Base-by-base conservation (phyloP, 2,329 filamentous ascomycete genomes). In the Berkeleyomyces basicola region DNA sequence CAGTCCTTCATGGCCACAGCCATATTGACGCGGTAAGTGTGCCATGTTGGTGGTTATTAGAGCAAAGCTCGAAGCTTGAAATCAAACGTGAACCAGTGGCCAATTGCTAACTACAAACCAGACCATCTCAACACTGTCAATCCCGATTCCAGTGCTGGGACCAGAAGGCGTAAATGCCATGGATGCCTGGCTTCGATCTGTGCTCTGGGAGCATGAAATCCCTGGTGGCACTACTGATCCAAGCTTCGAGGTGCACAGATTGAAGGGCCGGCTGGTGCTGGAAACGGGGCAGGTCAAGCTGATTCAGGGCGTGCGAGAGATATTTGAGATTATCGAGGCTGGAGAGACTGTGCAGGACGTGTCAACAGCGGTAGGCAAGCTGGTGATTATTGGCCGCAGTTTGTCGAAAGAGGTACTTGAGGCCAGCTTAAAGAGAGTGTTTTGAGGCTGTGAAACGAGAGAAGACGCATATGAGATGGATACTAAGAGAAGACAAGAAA, bases 301-400 rank as follows among this genome's bases (percentile, higher is more conserved):
- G 66, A 78, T 97, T 6, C 93, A 99, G 72, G 93, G 91, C 1
- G 93, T 99, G 0, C 78, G 92, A 61, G 92, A 96, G 68, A 81
- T 97, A 14, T 99, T 97, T 72, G 93, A 99, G 69, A 87, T 97
- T 33, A 82, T 89, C 33, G 90, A 96, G 67, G 76, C 74, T 6
- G 73, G 75, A 3, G 67, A 71, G 7, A 71, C 70, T 55, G 58
- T 61, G 3, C 65, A 64, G 14, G 66, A 67, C 7, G 67, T 66
- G 51, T 63, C 63, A 10, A 65, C 70, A 9, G 67, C 67, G 36
- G 67, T 71, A 44, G 80, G 83, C 31, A 87, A 87, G 70, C 74
- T 87, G 58, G 80, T 87, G 7, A 68, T 87, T 55, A 86, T 87
- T 70, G 84, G 84, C 53, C 77, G 81, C 64, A 74, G 79, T 51